These are phyloP conservation scores for Tolypocladium cylindrosporum DNA, from an alignment of 2,329 filamentous ascomycete species.

Conservation along the genomic window DNA sequence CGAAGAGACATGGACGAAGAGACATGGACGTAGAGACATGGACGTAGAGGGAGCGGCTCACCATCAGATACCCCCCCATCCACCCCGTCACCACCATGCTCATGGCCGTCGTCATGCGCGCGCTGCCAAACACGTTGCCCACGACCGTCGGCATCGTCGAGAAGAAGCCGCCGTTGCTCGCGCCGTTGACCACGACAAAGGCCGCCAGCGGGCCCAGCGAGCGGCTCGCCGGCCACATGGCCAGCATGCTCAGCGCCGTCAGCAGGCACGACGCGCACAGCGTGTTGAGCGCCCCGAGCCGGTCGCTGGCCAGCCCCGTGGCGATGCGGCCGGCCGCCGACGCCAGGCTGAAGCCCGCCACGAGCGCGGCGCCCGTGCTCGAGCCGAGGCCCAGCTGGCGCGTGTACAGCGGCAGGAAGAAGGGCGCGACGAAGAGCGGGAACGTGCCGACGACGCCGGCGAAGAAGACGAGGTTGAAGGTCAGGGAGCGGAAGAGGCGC, in stretches of 20 bases:
- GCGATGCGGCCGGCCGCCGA: conserved; percentile 47
- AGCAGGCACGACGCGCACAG: conserved; percentile 39
- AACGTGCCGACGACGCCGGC: conserved; percentile 47
- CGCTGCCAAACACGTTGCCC: conserved; percentile 46
- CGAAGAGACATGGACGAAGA: no score
- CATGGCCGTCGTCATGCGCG: conserved; percentile 45
- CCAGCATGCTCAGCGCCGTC: conserved; percentile 47
- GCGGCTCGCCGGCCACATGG: conserved; percentile 49
- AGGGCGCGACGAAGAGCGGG: conserved; percentile 49
- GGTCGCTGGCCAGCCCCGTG: conserved; percentile 44
- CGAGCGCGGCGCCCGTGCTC: conserved; percentile 41
- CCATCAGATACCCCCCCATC: conserved; percentile 51
- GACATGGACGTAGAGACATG: no score
- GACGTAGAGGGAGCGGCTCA: conserved; percentile 22
- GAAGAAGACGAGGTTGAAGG: conserved; percentile 42
- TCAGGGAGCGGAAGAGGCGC: conserved; percentile 40
- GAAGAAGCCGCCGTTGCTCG: conserved; percentile 54
- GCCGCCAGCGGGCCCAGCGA: conserved; percentile 41
- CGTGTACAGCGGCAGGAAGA: conserved; percentile 49
- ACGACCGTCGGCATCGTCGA: conserved; percentile 54
- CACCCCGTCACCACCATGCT: conserved; percentile 53
- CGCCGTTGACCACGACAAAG: conserved; percentile 51
- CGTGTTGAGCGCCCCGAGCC: conserved; percentile 44
- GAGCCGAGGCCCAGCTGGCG: conserved; percentile 43
- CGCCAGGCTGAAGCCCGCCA: conserved; percentile 52